These are phyloP conservation scores for Paraconiothyrium sp. DNA, from an alignment of 2,329 filamentous ascomycete genomes.

Conservation along the genomic window DNA sequence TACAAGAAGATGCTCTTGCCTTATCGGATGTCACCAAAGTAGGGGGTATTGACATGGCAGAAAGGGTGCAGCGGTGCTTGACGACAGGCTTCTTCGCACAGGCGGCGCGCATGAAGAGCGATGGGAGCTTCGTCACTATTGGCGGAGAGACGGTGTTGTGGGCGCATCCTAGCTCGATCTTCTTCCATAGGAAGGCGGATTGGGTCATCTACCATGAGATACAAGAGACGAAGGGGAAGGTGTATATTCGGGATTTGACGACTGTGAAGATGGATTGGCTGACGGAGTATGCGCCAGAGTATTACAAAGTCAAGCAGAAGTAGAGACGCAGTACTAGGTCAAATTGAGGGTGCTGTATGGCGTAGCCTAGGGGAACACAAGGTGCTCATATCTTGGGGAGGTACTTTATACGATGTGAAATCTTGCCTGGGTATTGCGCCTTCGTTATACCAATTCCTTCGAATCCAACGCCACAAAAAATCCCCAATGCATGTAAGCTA, in stretches of 20 bases:
- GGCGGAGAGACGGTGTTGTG: slow-evolving; percentile 79
- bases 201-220: slow-evolving; percentile 97
- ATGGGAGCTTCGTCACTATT: slow-evolving; percentile 90
- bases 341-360: too few relatives aligned
- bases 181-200: slow-evolving; percentile 96
- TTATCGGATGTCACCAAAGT: slow-evolving; percentile 48
- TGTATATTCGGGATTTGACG: slow-evolving; percentile 89
- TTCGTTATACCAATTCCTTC: slow-evolving; percentile 1
- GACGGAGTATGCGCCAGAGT: slow-evolving; percentile 85
- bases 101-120: slow-evolving; percentile 90
- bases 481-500: neutral
- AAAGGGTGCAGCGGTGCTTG: slow-evolving; percentile 84
- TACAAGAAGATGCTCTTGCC: slow-evolving; percentile 64
- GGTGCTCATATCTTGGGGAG: too few relatives aligned
- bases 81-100: slow-evolving; percentile 93
- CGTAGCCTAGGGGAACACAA: too few relatives aligned
- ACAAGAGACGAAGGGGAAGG: slow-evolving; percentile 87
- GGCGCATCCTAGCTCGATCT: slow-evolving; percentile 89
- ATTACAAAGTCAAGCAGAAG: slow-evolving; percentile 45
- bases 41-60: slow-evolving; percentile 63
- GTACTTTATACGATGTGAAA: neutral
- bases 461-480: neutral
- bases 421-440: slow-evolving; percentile 17
- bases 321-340: slow-evolving; percentile 1
- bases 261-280: slow-evolving; percentile 95